phyloP scores from a whole-genome alignment of 805 yeast species.

The Cyberlindnera mycetangii region DNA sequence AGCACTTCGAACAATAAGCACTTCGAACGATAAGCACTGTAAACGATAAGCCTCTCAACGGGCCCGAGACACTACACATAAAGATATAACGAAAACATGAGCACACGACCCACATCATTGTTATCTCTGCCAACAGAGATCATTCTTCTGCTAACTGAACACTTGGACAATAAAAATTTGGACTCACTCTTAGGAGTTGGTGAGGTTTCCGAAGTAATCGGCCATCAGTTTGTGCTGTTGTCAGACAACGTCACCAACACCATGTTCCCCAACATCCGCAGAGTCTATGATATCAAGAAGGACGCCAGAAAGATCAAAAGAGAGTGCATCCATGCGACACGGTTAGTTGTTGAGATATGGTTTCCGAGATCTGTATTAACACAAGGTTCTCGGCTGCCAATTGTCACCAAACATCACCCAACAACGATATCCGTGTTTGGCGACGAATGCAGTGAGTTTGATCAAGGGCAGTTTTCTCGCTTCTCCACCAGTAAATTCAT shows the following conservation, averaged over 20 bases:
- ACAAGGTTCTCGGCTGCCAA: background rate
- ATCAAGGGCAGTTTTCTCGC: background rate
- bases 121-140: background rate
- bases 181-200: background rate
- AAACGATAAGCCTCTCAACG: too few relatives aligned
- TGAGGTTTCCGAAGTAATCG: background rate
- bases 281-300: background rate
- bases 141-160: background rate
- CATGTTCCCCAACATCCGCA: background rate
- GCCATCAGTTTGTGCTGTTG: background rate
- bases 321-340: background rate
- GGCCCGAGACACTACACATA: too few relatives aligned
- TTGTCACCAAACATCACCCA: background rate
- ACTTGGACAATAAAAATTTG: background rate
- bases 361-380: background rate
- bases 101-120: too few relatives aligned
- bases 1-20: too few relatives aligned
- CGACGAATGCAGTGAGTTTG: background rate
- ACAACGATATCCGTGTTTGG: background rate
- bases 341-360: background rate
- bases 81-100: background rate
- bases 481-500: background rate
- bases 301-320: background rate
- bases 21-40: too few relatives aligned
- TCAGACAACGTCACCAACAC: background rate